Base-by-base conservation (phyloP, 495 filamentous ascomycete genomes). In the Lasiosphaeriaceae sp. region DNA sequence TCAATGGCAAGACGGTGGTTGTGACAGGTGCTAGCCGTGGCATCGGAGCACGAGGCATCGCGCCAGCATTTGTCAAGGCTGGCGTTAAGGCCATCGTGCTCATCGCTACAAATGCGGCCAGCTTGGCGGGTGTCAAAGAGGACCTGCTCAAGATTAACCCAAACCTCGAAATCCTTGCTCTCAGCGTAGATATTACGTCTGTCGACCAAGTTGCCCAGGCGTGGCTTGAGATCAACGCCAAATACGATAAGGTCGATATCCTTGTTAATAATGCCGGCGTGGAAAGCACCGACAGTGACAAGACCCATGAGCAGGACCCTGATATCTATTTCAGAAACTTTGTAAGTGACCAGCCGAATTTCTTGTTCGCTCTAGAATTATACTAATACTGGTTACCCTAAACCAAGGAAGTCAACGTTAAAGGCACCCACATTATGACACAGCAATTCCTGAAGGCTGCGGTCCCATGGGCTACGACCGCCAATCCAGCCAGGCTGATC, bases 191-290 rank as follows among this genome's bases (percentile, higher is more conserved):
- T 57, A 62, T 78, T 44, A 59, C 66, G 3, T 58, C 66, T 47
- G 64, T 59, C 14, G 41, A 54, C 2, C 60, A 61, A 7, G 75
- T 80, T 4, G 68, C 66, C 2, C 55, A 52, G 0, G 71, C 70
- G 0, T 74, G 66, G 4, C 48, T 64, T 4, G 31, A 66, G 11
- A 60, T 71, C 3, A 67, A 70, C 20, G 26, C 66, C 35, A 43
- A 46, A 0, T 70, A 75, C 46, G 74, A 74, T 2, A 60, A 65
- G 1, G 55, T 83, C 0, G 81, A 86, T 49, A 74, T 85, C 44
- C 60, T 85, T 14, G 66, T 84, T 57, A 83, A 81, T 61, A 83
- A 84, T 47, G 80, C 82, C 0, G 82, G 75, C 17, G 59, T 65
- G 35, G 55, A 79, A 31, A 31, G 26, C 8, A 61, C 62, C 12